These are phyloP conservation scores for Tetrahymena elliotti DNA, from an alignment of 73 alveolate species.

Conservation along the genomic window DNA sequence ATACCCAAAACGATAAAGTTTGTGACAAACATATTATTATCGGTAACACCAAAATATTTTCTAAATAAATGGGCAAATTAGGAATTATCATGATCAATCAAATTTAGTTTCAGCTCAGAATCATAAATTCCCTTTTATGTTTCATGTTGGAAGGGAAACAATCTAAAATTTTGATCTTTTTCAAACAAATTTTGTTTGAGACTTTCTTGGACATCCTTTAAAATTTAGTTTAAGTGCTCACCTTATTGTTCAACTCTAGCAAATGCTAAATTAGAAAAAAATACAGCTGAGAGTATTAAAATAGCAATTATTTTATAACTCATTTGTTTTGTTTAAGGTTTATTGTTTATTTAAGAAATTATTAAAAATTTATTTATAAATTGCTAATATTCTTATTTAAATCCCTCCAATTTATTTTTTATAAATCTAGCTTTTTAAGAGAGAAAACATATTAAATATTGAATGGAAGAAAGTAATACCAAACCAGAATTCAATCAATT, in stretches of 20 bases:
- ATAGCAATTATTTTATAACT: background rate
- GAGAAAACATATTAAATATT: too few species aligned
- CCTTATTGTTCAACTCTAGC: background rate
- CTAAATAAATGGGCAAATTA: background rate
- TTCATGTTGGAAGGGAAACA: background rate
- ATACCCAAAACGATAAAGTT: background rate
- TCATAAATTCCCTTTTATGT: background rate
- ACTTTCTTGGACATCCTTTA: background rate
- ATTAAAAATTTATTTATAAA: too few species aligned
- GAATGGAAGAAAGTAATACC: too few species aligned
- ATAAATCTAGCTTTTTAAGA: too few species aligned
- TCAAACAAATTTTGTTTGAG: background rate
- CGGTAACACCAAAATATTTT: background rate
- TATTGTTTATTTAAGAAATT: too few species aligned
- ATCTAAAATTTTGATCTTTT: background rate
- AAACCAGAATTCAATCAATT: too few species aligned
- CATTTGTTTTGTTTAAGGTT: background rate
- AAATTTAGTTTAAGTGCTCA: background rate
- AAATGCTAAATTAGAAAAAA: too few species aligned
- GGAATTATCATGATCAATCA: background rate
- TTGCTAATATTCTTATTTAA: too few species aligned
- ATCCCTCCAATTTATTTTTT: too few species aligned
- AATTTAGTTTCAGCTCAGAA: background rate
- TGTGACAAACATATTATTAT: background rate
- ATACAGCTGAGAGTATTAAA: background rate